Conservation (phyloP, 108 stramenopile species). For the Mediolabrus comicus region DNA sequence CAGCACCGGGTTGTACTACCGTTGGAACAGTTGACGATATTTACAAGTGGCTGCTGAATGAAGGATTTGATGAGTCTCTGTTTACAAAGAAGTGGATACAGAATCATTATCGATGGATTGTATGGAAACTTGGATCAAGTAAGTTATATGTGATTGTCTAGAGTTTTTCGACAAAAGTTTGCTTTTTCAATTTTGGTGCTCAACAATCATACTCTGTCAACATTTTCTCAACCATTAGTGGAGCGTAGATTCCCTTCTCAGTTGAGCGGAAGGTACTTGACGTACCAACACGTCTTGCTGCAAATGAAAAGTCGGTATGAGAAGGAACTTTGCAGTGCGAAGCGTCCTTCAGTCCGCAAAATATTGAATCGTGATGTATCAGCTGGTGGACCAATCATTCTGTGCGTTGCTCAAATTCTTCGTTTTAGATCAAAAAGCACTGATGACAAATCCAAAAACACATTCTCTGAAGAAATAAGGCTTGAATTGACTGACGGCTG, state of each 20-base stretch:
- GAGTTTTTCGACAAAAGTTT: too few species aligned
- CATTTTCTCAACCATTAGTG: constrained; percentile 10
- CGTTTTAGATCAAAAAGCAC: constrained; percentile 22
- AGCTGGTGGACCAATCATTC: constrained; percentile 49
- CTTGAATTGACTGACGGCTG: constrained; percentile 84
- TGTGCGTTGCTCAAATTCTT: constrained; percentile 63
- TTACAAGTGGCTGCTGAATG: constrained; percentile 30
- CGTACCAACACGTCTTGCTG: constrained; percentile 54
- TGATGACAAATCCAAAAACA: neutral
- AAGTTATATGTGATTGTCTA: neutral
- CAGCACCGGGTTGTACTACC: constrained; percentile 6
- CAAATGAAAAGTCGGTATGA: constrained; percentile 62
- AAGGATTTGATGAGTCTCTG: constrained; percentile 50
- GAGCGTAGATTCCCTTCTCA: constrained; percentile 61
- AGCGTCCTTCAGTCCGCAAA: constrained; percentile 69
- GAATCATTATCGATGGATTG: constrained; percentile 79
- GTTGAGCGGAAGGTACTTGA: constrained; percentile 58
- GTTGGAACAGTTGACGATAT: constrained; percentile 44
- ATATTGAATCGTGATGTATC: constrained; percentile 78
- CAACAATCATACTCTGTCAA: too few species aligned
- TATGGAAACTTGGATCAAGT: constrained; percentile 74
- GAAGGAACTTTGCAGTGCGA: constrained; percentile 56
- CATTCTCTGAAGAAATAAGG: constrained; percentile 12
- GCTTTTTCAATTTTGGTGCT: too few species aligned
- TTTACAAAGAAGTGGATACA: constrained; percentile 61